Conservation (phyloP, 1,139 yeast species). For the Saccharomyces hybrid region DNA sequence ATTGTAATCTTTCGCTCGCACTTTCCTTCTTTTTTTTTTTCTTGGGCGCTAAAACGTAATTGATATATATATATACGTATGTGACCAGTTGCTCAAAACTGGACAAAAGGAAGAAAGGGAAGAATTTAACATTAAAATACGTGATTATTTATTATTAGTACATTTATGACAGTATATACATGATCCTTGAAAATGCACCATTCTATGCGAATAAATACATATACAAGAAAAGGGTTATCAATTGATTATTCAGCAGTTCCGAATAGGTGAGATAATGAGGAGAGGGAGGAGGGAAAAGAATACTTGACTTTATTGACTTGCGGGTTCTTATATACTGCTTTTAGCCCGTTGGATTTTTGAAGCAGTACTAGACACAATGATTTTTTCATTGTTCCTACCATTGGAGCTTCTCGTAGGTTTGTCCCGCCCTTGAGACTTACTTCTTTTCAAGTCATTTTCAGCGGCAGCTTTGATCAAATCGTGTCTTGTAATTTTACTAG, state of each 20-base stretch:
- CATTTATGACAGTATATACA: background rate
- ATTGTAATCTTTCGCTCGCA: background rate
- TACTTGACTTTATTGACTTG: background rate
- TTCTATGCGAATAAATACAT: too few relatives aligned
- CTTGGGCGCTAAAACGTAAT: background rate
- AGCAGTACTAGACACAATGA: background rate
- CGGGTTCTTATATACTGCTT: background rate
- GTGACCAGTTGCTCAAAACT: too few relatives aligned
- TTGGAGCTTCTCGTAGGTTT: background rate
- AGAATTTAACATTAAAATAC: background rate
- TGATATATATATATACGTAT: background rate
- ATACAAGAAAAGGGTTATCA: too few relatives aligned
- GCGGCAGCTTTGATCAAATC: slow-evolving; percentile 14
- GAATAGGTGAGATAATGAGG: too few relatives aligned
- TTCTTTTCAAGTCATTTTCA: slow-evolving; percentile 5
- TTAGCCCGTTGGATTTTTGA: background rate
- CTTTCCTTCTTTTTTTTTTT: background rate
- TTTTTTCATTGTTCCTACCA: background rate
- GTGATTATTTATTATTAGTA: background rate
- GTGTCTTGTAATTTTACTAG: slow-evolving; percentile 12
- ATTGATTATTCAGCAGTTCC: too few relatives aligned
- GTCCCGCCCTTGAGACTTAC: background rate
- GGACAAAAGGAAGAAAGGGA: background rate
- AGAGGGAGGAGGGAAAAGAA: background rate
- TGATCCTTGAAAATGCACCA: too few relatives aligned